Evolutionary conservation across 371 early-diverging fungal species (phyloP), one percentile per base, ranked within the genome.

Genomic region (Catenaria anguillulae): DNA sequence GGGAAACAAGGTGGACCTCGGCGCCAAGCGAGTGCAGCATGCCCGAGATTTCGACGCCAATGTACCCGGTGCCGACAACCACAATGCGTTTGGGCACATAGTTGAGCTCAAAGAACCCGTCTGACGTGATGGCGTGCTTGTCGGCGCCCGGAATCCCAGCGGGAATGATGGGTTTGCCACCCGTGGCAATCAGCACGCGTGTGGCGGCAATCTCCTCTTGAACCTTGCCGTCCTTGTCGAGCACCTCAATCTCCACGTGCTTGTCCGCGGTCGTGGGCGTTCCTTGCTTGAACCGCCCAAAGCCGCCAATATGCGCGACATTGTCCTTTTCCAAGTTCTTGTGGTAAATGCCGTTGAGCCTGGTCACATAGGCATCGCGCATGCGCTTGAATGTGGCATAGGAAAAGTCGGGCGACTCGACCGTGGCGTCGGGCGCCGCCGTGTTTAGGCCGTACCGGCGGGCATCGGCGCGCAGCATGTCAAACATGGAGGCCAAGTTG

Each of bases 21-120:
- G 89, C 75, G 70, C 77, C 77, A 50, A 93, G 76, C 37, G 86
- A 73, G 60, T 87, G 77, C 73, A 98, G 91, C 62, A 99, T 88
- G 46, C 95, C 94, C 4, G 97, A 95, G 31, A 97, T 77, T 72
- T 99, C 99, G 54, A 97, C 75, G 59, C 92, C 97, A 72, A 99
- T 98, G 73, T 98, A 92, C 3, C 90, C 90, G 13, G 88, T 81
- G 55, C 87, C 92, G 36, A 90, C 80, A 33, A 91, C 90, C 24
- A 89, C 85, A 19, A 95, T 92, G 65, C 86, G 83, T 74, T 90
- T 87, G 58, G 99, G 99, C 71, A 90, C 84, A 34, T 82, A 62
- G 65, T 87, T 85, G 56, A 99, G 78, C 54, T 89, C 89, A 72
- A 98, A 99, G 76, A 99, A 99, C 23, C 90, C 92, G 73, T 99